Base-by-base conservation (phyloP, 2,329 filamentous ascomycete species). In the Clarireedia homoeocarpa region DNA sequence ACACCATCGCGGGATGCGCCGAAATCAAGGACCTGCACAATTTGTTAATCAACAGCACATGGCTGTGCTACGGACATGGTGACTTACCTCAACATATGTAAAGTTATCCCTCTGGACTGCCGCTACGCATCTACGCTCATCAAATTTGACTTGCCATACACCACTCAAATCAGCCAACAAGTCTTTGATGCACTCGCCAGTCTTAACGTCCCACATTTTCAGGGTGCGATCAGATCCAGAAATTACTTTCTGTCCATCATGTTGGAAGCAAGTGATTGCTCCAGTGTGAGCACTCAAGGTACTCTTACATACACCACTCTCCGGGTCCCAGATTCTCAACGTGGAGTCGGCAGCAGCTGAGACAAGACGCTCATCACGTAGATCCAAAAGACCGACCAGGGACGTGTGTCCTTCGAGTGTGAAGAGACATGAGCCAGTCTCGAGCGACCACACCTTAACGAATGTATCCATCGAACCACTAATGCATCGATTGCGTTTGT, bases 71-170 rank as follows among this genome's bases (percentile, higher is more conserved):
- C 15, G 12, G 36, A 40, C 55, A 46, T 51, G 9, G 34, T 9
- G 5, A 73, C 84, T 75, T 71, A 96, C 94, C 83, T 99, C 94
- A 57, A 99, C 91, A 71, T 95, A 99, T 20, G 94, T 99, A 65
- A 96, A 74, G 66, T 84, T 86, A 62, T 96, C 90, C 55, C 94
- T 83, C 76, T 99, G 94, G 56, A 99, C 94, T 46, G 94, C 94
- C 58, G 94, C 94, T 56, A 99, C 94, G 70, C 94, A 99, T 70
- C 92, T 82, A 63, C 94, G 81, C 69, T 95, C 90, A 67, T 99
- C 91, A 73, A 99, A 99, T 67, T 94, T 94, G 66, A 99, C 94
- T 74, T 99, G 94, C 94, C 94, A 99, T 6, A 99, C 94, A n/a
- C 92, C 91, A 63, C 86, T 92, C 38, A 99, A 78, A 67, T 96